Base-by-base conservation (phyloP, 441 rosid species). In the Gossypium schwendimanii region DNA sequence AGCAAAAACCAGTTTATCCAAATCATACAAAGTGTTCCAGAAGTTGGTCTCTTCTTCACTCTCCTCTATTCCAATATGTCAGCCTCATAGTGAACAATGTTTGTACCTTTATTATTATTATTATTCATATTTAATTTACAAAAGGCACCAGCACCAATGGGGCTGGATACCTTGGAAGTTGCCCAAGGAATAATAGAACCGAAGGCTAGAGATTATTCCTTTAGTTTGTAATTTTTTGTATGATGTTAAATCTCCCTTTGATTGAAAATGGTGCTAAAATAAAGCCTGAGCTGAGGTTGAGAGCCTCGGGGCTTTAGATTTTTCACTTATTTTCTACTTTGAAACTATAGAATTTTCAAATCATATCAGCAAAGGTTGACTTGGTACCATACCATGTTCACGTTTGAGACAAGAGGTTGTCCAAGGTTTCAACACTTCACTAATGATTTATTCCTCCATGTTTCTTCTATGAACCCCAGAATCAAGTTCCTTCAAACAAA, bases 41-140 rank as follows among this genome's bases (percentile, higher is more conserved):
- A 91, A 75, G 92, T 91, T 12, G 85, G 90, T 70, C 79, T 87
- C 67, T 91, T 94, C 89, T 92, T 91, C 81, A 87, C 96, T 53
- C 90, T 88, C 74, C 83, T 95, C 17, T 92, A 95, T 57, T 80
- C 99, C 6, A 88, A 79, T 79, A 81, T 87, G 85, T 86, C 90
- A n/a, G 61, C 81, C 53, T 72, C 74, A 2, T 83, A 82, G 83
- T 23, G 36, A 33, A 57, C 57, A 74, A 3, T 36, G 78, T 23
- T 64, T 80, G 70, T 70, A 67, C 53, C 75, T 53, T 76, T 50
- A 26, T 63, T 33, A 6, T 33, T 33, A 33, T 33, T 33, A 33
- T 33, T 33, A 33, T 24, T 31, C n/a, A 11, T 1, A 21, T 63
- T 57, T 55, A 2, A 6, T 72, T 80, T 24, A 14, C 73, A 15